Evolutionary conservation across 2,329 filamentous ascomycete species (phyloP).

Genomic region (Aspergillus flavus): DNA sequence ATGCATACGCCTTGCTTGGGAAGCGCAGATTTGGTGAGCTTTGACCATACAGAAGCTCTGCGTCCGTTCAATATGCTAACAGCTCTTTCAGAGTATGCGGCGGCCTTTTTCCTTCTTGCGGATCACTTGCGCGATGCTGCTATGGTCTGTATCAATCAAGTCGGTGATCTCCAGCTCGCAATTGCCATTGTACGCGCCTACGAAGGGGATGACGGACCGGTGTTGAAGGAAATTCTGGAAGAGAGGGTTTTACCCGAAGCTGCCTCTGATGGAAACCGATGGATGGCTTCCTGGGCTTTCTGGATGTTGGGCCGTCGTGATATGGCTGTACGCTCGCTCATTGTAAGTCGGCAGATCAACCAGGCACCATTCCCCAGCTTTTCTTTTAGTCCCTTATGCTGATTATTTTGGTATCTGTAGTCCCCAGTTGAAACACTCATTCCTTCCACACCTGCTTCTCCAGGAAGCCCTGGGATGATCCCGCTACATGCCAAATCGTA

Average conservation of each 20-base stretch:
- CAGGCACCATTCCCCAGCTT: background rate
- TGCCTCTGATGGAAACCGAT: slow-evolving; percentile 80
- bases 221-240: slow-evolving; percentile 72
- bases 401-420: slow-evolving; percentile 43
- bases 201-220: slow-evolving; percentile 77
- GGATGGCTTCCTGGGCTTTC: slow-evolving; percentile 94
- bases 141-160: slow-evolving; percentile 80
- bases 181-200: slow-evolving; percentile 86
- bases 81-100: slow-evolving; percentile 74
- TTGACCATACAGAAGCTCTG: background rate
- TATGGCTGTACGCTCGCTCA: slow-evolving; percentile 79
- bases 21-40: slow-evolving; percentile 80
- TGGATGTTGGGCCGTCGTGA: slow-evolving; percentile 84
- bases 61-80: slow-evolving; percentile 6
- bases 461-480: slow-evolving; percentile 61
- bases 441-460: slow-evolving; percentile 49
- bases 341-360: slow-evolving; percentile 57
- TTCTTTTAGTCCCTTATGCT: background rate
- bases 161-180: slow-evolving; percentile 86
- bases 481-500: slow-evolving; percentile 73
- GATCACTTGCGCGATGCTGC: slow-evolving; percentile 83
- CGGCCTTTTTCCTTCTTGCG: slow-evolving; percentile 91
- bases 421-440: slow-evolving; percentile 77
- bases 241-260: slow-evolving; percentile 79
- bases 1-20: slow-evolving; percentile 91